A percentile compares a stretch with the other conserved stretches of the same genome.
These are phyloP conservation scores for Adansonia grandidieri DNA, from an alignment of 441 rosid species.

Conservation along the genomic window DNA sequence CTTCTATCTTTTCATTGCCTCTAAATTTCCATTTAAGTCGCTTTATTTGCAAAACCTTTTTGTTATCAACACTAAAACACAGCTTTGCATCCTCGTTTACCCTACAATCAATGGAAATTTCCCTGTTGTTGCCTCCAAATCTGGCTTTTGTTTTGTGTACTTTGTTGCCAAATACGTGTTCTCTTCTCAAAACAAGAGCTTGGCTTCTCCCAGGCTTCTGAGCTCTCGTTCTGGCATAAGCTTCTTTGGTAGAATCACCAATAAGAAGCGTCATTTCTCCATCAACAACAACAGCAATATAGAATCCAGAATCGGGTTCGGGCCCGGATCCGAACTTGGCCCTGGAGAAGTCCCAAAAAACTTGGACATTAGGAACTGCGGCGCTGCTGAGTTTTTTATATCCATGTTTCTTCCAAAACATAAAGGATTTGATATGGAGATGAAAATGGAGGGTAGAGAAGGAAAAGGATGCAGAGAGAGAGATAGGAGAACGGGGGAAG, in stretches of 20 bases:
- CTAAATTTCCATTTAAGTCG: conserved; percentile 86
- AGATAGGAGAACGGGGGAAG: conserved; percentile 44
- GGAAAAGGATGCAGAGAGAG: conserved; percentile 55
- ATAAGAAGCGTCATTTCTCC: conserved; percentile 66
- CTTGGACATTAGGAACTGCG: conserved; percentile 39
- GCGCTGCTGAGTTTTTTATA: conserved; percentile 48
- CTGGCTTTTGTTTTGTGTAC: conserved; percentile 63
- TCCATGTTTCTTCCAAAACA: conserved; percentile 79
- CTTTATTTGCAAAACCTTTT: conserved; percentile 67
- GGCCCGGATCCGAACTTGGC: conserved; percentile 82
- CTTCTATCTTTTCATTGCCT: conserved; percentile 75
- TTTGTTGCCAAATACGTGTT: conserved; percentile 73
- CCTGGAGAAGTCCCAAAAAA: conserved; percentile 78
- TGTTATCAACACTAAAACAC: conserved; percentile 56
- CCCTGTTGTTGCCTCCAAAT: conserved; percentile 67
- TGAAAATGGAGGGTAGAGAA: conserved; percentile 58
- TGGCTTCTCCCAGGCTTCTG: conserved; percentile 47
- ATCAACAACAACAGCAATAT: conserved; percentile 69
- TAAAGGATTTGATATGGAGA: conserved; percentile 63
- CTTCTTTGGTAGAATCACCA: conserved; percentile 69
- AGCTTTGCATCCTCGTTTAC: conserved; percentile 64
- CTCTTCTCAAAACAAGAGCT: conserved; percentile 65
- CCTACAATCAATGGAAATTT: conserved; percentile 68
- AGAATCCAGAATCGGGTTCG: conserved; percentile 79
- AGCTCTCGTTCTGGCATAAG: conserved; percentile 52